Conservation (phyloP, 2,329 filamentous ascomycete species). For the Ascochyta rabiei region DNA sequence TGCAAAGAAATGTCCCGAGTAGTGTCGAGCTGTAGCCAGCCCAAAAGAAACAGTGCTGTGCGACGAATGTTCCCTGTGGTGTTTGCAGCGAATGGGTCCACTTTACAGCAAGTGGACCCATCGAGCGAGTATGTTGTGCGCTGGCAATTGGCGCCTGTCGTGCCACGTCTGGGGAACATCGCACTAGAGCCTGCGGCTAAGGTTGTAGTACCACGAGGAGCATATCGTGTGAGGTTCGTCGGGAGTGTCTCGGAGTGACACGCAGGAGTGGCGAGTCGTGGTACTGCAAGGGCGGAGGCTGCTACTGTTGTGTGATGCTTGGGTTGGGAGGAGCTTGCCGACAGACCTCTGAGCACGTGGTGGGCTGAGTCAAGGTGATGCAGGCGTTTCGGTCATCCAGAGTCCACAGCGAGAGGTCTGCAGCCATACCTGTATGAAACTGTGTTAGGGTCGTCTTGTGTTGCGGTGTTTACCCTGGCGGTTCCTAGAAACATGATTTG, state of each 20-base stretch:
- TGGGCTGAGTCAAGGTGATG: conserved; percentile 3
- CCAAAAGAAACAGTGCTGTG: conserved; percentile 8
- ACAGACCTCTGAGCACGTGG: conserved; percentile 8
- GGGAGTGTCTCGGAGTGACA: conserved; percentile 21
- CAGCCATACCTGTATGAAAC: background rate
- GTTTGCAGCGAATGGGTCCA: conserved; percentile 18
- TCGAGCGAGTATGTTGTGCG: conserved; percentile 24
- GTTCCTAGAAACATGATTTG: background rate
- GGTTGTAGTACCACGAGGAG: conserved; percentile 15
- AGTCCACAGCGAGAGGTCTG: background rate
- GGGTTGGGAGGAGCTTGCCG: background rate
- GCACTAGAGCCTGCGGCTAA: conserved; percentile 21
- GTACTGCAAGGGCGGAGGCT: conserved; percentile 1
- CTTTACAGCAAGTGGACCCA: conserved; percentile 12
- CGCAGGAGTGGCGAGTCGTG: conserved; percentile 18
- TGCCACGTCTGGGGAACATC: conserved; percentile 35
- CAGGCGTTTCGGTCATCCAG: background rate
- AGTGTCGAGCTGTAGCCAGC: background rate
- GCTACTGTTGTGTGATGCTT: conserved; percentile 1
- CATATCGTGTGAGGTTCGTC: conserved; percentile 28
- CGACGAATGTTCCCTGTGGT: conserved; percentile 7
- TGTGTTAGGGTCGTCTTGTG: background rate
- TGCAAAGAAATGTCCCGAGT: conserved; percentile 5
- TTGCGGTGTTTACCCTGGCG: background rate
- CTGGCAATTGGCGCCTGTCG: conserved; percentile 33